Evolutionary conservation across 1,139 yeast species (phyloP).

Genomic region (Pneumocystis carinii): DNA sequence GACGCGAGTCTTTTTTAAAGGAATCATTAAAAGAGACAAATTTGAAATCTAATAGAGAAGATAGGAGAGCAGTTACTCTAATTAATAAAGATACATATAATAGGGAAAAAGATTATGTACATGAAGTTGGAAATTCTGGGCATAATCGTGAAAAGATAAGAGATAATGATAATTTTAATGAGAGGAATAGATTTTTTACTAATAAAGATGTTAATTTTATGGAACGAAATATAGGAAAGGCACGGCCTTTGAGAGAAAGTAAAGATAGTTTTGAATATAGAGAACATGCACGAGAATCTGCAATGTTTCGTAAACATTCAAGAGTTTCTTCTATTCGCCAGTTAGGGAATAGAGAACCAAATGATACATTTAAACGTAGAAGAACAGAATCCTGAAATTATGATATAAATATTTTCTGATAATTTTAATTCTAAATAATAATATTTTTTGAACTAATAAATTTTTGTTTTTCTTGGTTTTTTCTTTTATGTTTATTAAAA

Average conservation of each 20-base stretch:
- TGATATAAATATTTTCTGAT: neutral
- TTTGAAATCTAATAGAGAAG: neutral
- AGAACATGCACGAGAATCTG: neutral
- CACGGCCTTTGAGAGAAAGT: neutral
- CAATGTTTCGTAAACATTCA: neutral
- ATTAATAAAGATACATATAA: neutral
- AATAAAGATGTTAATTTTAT: neutral
- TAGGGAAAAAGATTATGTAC: neutral
- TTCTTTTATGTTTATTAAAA: neutral
- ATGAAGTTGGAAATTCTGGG: neutral
- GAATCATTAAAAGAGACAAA: neutral
- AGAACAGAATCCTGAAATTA: neutral
- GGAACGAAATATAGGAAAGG: neutral
- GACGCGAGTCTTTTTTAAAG: neutral
- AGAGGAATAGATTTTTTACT: neutral
- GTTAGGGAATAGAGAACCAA: neutral
- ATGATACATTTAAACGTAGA: neutral
- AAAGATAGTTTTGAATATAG: neutral
- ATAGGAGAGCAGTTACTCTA: neutral
- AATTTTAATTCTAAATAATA: neutral
- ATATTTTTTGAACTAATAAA: neutral
- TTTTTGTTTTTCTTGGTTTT: neutral
- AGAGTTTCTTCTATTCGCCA: neutral
- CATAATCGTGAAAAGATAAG: neutral
- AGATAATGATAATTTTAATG: neutral